Percentiles rank a stretch among this genome's conserved stretches.
phyloP scores from a whole-genome alignment of 177 flowering plant species.

The Vitis hybrid region DNA sequence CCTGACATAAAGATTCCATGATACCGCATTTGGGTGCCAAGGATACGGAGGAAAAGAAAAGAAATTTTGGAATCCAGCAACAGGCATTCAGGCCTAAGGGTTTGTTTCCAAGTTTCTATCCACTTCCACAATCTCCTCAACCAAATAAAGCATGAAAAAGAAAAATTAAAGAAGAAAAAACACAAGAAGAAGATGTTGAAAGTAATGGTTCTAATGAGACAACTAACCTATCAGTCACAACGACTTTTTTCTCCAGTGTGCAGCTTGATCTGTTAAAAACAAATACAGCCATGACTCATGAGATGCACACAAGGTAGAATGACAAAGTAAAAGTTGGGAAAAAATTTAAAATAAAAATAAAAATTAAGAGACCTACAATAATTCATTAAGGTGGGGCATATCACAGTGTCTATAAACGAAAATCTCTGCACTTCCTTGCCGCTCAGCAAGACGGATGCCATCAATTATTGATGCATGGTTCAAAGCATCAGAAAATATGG shows the following conservation, averaged over 20 bases:
- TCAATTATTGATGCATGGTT: slow-evolving; percentile 97
- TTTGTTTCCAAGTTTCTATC: background rate
- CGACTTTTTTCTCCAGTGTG: slow-evolving; percentile 73
- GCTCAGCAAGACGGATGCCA: slow-evolving; percentile 92
- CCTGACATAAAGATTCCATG: background rate
- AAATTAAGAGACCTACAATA: slow-evolving; percentile 55
- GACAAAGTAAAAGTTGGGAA: background rate
- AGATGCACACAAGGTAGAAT: slow-evolving; percentile 1
- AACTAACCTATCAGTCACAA: slow-evolving; percentile 86
- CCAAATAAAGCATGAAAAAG: background rate
- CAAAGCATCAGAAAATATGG: slow-evolving; percentile 89
- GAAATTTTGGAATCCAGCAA: background rate
- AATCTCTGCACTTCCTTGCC: slow-evolving; percentile 48
- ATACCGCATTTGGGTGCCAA: background rate
- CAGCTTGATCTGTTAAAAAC: slow-evolving; percentile 65
- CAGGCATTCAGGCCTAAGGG: background rate
- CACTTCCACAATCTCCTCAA: background rate
- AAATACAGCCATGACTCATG: slow-evolving; percentile 9
- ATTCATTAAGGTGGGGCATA: slow-evolving; percentile 67
- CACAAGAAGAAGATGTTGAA: background rate
- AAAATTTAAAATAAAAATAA: background rate
- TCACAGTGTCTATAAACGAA: slow-evolving; percentile 87
- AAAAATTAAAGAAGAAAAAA: background rate
- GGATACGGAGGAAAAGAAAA: background rate
- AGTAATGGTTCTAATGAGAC: background rate